These are phyloP conservation scores for Nematodospora anomalae DNA, from an alignment of 1,139 yeast species.

Conservation along the genomic window DNA sequence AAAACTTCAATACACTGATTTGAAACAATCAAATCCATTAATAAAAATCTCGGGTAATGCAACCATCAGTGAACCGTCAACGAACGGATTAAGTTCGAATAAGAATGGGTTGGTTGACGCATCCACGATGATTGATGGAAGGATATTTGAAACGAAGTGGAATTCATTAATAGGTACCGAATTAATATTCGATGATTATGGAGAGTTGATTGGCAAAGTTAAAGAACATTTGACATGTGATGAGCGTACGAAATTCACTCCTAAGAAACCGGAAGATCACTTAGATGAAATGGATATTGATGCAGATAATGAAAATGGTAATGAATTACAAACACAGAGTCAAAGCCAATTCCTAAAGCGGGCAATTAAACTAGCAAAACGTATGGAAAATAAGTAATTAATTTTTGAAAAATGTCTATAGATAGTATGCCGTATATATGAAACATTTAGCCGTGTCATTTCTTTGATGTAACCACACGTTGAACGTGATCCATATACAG, in stretches of 20 bases:
- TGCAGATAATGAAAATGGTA: constrained; percentile 15
- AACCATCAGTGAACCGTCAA: constrained; percentile 7
- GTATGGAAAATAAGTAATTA: constrained; percentile 15
- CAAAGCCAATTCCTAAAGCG: constrained; percentile 30
- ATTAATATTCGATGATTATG: constrained; percentile 59
- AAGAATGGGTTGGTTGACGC: constrained; percentile 24
- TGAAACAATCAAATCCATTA: constrained; percentile 35
- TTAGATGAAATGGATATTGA: constrained; percentile 15
- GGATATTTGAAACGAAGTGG: constrained; percentile 77
- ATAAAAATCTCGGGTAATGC: constrained; percentile 39
- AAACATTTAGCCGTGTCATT: too few relatives aligned
- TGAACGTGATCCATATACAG: constrained; percentile 63
- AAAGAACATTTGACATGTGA: constrained; percentile 30
- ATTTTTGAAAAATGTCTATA: neutral
- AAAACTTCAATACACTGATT: constrained; percentile 40
- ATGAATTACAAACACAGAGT: constrained; percentile 13
- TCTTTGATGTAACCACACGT: constrained; percentile 26
- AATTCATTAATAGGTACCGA: constrained; percentile 80
- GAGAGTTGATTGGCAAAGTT: constrained; percentile 48
- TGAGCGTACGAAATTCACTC: constrained; percentile 1
- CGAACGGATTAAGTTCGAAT: neutral
- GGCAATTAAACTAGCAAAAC: constrained; percentile 29
- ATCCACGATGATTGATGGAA: constrained; percentile 39
- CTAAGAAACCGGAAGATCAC: neutral
- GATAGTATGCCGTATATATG: neutral